Percentiles rank a stretch among this genome's conserved stretches.
These are phyloP conservation scores for Backusella australiensis DNA, from an alignment of 192 early-diverging fungal species.

Conservation along the genomic window DNA sequence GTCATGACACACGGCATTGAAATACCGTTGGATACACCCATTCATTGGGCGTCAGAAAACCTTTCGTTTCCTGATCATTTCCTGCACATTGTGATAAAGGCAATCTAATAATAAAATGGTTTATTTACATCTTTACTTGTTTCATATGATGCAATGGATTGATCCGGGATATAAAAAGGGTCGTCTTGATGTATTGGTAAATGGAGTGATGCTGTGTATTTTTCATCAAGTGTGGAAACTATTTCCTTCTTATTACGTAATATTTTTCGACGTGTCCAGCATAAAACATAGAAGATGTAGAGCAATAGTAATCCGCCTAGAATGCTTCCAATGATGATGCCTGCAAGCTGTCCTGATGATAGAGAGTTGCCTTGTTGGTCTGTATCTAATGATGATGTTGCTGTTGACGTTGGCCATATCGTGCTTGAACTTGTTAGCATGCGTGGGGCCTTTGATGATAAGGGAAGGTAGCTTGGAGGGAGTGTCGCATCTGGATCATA, in stretches of 20 bases:
- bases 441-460: background rate
- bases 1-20: slow-evolving; percentile 66
- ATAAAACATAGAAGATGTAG: background rate
- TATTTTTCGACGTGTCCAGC: background rate
- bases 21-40: slow-evolving; percentile 67
- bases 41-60: slow-evolving; percentile 74
- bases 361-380: background rate
- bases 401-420: background rate
- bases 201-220: background rate
- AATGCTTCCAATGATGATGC: background rate
- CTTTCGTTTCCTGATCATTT: slow-evolving; percentile 81
- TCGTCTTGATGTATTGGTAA: background rate
- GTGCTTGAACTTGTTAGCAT: background rate
- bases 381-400: background rate
- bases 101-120: background rate
- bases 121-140: background rate
- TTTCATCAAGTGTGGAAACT: background rate
- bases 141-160: background rate
- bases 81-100: slow-evolving; percentile 67
- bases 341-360: background rate
- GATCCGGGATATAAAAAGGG: background rate
- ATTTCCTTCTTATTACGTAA: background rate
- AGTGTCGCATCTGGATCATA: background rate
- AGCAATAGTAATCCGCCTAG: background rate
- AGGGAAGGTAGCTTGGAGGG: background rate